These are phyloP conservation scores for Plectranthus barbatus DNA, from an alignment of 257 asterid genomes.

Conservation along the genomic window DNA sequence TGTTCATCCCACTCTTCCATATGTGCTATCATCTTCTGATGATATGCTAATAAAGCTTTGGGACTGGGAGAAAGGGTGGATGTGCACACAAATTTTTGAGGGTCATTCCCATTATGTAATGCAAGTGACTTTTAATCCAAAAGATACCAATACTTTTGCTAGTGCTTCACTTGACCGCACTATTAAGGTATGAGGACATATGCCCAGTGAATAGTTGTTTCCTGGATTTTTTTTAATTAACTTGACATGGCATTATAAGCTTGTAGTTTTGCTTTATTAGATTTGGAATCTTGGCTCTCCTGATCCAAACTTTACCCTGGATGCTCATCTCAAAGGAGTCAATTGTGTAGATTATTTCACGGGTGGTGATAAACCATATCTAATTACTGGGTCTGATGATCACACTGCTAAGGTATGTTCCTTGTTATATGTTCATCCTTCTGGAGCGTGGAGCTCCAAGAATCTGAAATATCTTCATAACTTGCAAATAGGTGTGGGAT, in stretches of 20 bases:
- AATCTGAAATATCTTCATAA: conserved; percentile 4
- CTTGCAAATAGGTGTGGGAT: conserved; percentile 82
- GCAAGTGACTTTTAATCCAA: conserved; percentile 99
- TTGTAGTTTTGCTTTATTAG: conserved; percentile 33
- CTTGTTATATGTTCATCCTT: conserved; percentile 12
- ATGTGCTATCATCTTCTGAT: conserved; percentile 93
- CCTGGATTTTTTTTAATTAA: not conserved
- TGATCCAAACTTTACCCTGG: conserved; percentile 95
- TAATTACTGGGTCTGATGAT: conserved; percentile 97
- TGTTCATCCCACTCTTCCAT: conserved; percentile 94
- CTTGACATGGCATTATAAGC: conserved; percentile 7
- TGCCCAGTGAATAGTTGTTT: not conserved
- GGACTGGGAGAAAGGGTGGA: conserved; percentile 99
- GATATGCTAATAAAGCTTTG: conserved; percentile 99
- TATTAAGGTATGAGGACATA: conserved; percentile 51
- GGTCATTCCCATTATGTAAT: conserved; percentile 99
- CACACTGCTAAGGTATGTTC: conserved; percentile 90
- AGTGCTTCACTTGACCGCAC: conserved; percentile 99
- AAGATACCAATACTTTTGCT: conserved; percentile 97
- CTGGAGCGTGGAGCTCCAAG: conserved; percentile 5
- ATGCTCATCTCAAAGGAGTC: conserved; percentile 95
- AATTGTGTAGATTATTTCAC: conserved; percentile 97
- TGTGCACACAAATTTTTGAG: conserved; percentile 93
- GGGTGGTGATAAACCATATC: conserved; percentile 95
- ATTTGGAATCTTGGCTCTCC: conserved; percentile 99